Conservation (phyloP, 2,329 filamentous ascomycete species). For the Myrmaecium sp. region DNA sequence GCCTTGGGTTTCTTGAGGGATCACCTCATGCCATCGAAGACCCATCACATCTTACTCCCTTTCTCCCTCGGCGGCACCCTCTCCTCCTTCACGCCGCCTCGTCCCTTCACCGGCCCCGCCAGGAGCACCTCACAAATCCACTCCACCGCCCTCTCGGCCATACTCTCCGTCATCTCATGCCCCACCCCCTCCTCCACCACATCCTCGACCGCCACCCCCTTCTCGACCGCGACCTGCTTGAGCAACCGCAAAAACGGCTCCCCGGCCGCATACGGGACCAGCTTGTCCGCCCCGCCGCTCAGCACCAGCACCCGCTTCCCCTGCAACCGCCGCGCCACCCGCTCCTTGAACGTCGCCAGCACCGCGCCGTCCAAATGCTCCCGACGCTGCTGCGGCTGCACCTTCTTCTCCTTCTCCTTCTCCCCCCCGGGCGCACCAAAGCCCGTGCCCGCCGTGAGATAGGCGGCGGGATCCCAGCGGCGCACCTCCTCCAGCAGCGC, state of each 20-base stretch:
- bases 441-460: conserved; percentile 32
- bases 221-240: conserved; percentile 38
- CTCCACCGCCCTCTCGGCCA: conserved; percentile 47
- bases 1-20: no score
- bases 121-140: conserved; percentile 38
- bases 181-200: conserved; percentile 51
- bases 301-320: conserved; percentile 47
- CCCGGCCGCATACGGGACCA: conserved; percentile 51
- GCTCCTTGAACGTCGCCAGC: conserved; percentile 10
- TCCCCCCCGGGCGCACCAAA: conserved; percentile 10
- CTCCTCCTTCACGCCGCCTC: conserved; percentile 1
- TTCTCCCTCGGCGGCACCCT: conserved; percentile 2
- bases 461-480: conserved; percentile 55
- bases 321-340: conserved; percentile 30
- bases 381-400: conserved; percentile 1
- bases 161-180: conserved; percentile 49
- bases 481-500: conserved; percentile 47
- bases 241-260: conserved; percentile 46
- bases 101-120: conserved; percentile 7
- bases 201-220: conserved; percentile 43
- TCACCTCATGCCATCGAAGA: no score
- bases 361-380: neutral
- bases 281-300: conserved; percentile 49
- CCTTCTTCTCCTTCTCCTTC: conserved; percentile 25
- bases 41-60: no score